Evolutionary conservation across 768 basidiomycete species (phyloP), one percentile per base, ranked within the genome.

Genomic region (Agaricus sinodeliciosus): DNA sequence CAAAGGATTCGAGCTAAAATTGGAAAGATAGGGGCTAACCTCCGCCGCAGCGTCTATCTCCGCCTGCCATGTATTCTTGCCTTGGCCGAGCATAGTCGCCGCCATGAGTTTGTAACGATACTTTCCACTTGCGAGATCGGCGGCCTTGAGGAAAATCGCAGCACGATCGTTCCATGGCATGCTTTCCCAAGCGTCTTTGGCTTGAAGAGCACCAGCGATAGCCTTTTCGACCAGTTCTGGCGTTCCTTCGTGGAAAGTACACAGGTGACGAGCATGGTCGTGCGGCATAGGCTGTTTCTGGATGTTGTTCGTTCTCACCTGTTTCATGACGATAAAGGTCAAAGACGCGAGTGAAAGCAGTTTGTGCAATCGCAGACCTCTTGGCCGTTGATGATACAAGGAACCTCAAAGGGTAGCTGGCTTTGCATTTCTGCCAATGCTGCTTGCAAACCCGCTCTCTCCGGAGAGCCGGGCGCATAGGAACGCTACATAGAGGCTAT

Each of bases 1-100:
- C 43, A 27, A 28, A 1, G 18, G 27, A 25, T 22, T 2, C 22
- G 25, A 45, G 16, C 50, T 47, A 13, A 43, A 18, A 31, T 8
- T 31, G 31, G 31, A 31, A 49, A 40, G 48, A 31, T 18, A 43
- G 2, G 54, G 15, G 54, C 79, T 40, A 53, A 91, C 92, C 85
- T 99, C 96, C 3, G 96, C 95, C 15, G 94, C 96, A 50, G 96
- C 92, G 67, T 99, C 96, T 57, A 99, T 98, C 77, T 99, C 96
- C 13, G 96, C 96, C 72, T 99, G 96, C 96, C 96, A 99, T 13
- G 79, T 86, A 66, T 97, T 99, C 82, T 99, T 99, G 39, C 96
- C 96, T 72, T 99, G 96, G 13, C 96, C 96, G 43, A 99, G 77
- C 71, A 99, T 96, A 41, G 95, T 98, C 37, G 95, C 94, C 39